Evolutionary conservation across 2,329 filamentous ascomycete species (phyloP).

Genomic region (Paecilomyces variotii): DNA sequence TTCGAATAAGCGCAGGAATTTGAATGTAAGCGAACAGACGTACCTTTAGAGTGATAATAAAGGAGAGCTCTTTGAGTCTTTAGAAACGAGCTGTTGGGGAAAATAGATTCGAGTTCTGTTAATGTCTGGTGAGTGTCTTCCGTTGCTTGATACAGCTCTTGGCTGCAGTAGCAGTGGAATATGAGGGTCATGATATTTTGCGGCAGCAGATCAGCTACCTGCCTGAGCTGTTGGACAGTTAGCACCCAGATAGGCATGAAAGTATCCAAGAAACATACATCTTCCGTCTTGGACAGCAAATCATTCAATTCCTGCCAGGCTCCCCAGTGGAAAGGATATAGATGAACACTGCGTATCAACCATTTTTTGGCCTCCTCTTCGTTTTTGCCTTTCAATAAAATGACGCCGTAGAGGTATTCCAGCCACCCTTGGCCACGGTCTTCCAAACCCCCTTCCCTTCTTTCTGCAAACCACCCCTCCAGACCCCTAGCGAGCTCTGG

Average conservation of each 20-base stretch:
- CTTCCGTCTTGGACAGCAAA: conserved; percentile 69
- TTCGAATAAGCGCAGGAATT: conserved; percentile 8
- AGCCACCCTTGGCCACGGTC: conserved; percentile 79
- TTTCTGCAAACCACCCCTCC: conserved; percentile 70
- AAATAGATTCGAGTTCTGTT: conserved; percentile 71
- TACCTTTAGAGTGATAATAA: conserved; percentile 75
- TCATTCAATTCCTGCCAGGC: conserved; percentile 90
- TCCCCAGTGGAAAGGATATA: conserved; percentile 94
- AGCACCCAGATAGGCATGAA: conserved; percentile 7
- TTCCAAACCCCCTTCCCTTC: conserved; percentile 52
- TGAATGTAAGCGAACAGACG: background rate
- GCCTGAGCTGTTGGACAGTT: conserved; percentile 52
- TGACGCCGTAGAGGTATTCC: conserved; percentile 74
- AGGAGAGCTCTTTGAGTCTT: conserved; percentile 83
- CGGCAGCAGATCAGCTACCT: conserved; percentile 64
- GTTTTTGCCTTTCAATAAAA: conserved; percentile 84
- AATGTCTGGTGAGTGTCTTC: conserved; percentile 66
- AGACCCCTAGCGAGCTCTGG: conserved; percentile 66
- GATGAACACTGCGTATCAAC: conserved; percentile 78
- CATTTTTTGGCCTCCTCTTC: conserved; percentile 76
- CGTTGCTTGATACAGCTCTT: conserved; percentile 84
- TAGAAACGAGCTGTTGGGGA: conserved; percentile 81
- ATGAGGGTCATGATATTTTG: conserved; percentile 89
- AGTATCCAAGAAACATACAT: conserved; percentile 48
- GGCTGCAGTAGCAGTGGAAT: conserved; percentile 82